phyloP scores from a whole-genome alignment of 495 filamentous ascomycete species.

The Penicillium maclennaniae region DNA sequence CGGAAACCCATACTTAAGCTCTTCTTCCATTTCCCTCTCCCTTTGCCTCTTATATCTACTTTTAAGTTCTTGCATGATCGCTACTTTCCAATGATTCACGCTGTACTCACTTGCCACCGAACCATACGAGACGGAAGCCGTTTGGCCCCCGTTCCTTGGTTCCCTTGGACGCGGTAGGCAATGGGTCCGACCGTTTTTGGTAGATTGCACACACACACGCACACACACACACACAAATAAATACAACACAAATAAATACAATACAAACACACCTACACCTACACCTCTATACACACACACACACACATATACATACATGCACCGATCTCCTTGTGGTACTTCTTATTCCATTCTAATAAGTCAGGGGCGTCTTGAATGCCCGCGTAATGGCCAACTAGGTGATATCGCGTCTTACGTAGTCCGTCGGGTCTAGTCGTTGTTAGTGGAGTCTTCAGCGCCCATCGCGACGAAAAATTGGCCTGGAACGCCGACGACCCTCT shows the following conservation, averaged over 20 bases:
- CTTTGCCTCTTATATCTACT: background rate
- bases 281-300: too few relatives aligned
- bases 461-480: background rate
- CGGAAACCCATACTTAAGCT: background rate
- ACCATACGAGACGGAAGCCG: background rate
- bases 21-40: background rate
- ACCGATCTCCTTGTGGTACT: background rate
- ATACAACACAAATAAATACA: too few relatives aligned
- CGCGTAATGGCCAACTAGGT: background rate
- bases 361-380: background rate
- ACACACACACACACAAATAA: too few relatives aligned
- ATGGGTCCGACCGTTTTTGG: background rate
- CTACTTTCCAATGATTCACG: constrained; percentile 7
- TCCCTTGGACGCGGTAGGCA: background rate
- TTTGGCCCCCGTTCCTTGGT: background rate
- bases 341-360: background rate
- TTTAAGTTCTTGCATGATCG: background rate
- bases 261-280: too few relatives aligned
- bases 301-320: too few relatives aligned
- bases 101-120: constrained; percentile 13
- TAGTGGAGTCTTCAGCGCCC: constrained; percentile 3
- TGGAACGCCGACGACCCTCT: background rate
- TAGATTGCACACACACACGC: background rate
- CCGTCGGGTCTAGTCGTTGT: constrained; percentile 2
- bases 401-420: background rate